Percentiles rank a stretch among this genome's conserved stretches.
Evolutionary conservation across 2,329 filamentous ascomycete genomes (phyloP).

Genomic region (Rhexocercosporidium sp.): DNA sequence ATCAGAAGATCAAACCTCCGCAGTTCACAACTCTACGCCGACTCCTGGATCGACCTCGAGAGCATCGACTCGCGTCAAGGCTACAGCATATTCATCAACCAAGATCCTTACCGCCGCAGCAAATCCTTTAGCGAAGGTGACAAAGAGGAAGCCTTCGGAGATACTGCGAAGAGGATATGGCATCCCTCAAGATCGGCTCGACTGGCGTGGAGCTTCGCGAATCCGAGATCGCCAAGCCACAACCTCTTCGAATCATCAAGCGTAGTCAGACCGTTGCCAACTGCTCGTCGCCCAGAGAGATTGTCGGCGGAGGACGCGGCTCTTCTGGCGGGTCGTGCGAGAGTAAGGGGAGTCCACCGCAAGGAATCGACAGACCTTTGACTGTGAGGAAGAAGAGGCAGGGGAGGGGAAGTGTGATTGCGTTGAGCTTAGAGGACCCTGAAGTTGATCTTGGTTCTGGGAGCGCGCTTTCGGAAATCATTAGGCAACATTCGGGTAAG

Average conservation of each 20-base stretch:
- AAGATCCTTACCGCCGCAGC: conserved; percentile 15
- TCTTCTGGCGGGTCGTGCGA: conserved; percentile 32
- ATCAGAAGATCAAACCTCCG: conserved; percentile 42
- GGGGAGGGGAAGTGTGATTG: conserved; percentile 28
- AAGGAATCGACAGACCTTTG: conserved; percentile 36
- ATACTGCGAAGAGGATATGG: conserved; percentile 42
- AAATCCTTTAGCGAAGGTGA: conserved; percentile 15
- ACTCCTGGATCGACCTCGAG: conserved; percentile 46
- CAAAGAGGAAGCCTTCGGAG: conserved; percentile 13
- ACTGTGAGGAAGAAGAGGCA: conserved; percentile 39
- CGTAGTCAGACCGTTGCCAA: conserved; percentile 41
- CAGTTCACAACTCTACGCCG: conserved; percentile 42
- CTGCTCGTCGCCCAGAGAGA: conserved; percentile 32
- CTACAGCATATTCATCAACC: conserved; percentile 37
- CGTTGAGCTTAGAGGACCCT: conserved; percentile 25
- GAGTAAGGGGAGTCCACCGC: conserved; percentile 38
- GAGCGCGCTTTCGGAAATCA: conserved; percentile 18
- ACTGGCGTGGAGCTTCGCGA: conserved; percentile 43
- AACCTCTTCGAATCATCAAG: conserved; percentile 58
- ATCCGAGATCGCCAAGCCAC: conserved; percentile 45
- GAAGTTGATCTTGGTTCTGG: neutral
- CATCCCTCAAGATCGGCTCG: conserved; percentile 39
- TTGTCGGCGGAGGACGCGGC: conserved; percentile 31
- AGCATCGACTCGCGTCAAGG: conserved; percentile 40
- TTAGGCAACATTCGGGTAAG: conserved; percentile 15